phyloP scores from a whole-genome alignment of 2,329 filamentous ascomycete genomes.

The Pyrenophora seminiperda region DNA sequence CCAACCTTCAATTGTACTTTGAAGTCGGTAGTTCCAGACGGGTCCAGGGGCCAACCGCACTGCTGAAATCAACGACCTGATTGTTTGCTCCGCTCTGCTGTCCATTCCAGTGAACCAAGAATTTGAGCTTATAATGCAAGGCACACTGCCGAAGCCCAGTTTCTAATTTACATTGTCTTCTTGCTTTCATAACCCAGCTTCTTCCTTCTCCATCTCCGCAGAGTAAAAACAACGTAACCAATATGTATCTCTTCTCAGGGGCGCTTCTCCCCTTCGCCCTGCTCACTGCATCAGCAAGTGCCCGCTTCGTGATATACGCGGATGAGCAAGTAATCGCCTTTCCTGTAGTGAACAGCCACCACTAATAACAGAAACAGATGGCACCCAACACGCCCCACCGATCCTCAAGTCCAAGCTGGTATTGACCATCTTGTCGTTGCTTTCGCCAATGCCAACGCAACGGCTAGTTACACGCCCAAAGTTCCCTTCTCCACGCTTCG shows the following conservation, averaged over 20 bases:
- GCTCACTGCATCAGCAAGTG: constrained; percentile 21
- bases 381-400: constrained; percentile 39
- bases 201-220: not conserved
- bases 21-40: too few relatives aligned
- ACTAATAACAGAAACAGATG: constrained; percentile 14
- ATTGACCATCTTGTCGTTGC: constrained; percentile 46
- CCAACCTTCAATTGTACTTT: too few relatives aligned
- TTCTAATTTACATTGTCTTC: too few relatives aligned
- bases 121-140: too few relatives aligned
- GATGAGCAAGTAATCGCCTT: constrained; percentile 21
- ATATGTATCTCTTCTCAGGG: constrained; percentile 29
- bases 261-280: constrained; percentile 21
- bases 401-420: constrained; percentile 35
- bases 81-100: too few relatives aligned
- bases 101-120: too few relatives aligned
- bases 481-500: constrained; percentile 59
- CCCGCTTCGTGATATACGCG: constrained; percentile 41
- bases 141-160: too few relatives aligned
- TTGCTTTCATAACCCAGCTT: not conserved
- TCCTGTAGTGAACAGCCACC: too few relatives aligned
- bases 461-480: constrained; percentile 59
- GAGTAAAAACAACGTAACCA: not conserved
- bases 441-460: constrained; percentile 50
- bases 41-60: too few relatives aligned
- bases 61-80: too few relatives aligned